A percentile compares a stretch with the other conserved stretches of the same genome.
Evolutionary conservation across 1,139 yeast genomes (phyloP).

Genomic region (Suhomyces wounanorum): DNA sequence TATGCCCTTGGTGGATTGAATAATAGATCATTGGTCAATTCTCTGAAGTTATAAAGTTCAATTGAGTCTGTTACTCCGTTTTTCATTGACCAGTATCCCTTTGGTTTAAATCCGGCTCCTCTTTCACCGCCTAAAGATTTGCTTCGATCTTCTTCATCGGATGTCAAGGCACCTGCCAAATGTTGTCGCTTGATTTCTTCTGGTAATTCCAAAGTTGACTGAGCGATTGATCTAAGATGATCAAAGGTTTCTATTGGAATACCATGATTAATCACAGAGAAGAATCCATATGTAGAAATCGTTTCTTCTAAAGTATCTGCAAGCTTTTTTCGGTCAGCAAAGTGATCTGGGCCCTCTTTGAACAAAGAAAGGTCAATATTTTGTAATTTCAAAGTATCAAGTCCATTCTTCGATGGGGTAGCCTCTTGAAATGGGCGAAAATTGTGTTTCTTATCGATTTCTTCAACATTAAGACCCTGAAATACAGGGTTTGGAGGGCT

Average conservation of each 20-base stretch:
- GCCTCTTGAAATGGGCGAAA: constrained; percentile 38
- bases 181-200: constrained; percentile 41
- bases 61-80: constrained; percentile 45
- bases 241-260: constrained; percentile 29
- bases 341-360: constrained; percentile 36
- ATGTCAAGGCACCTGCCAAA: constrained; percentile 40
- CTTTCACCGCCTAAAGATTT: constrained; percentile 46
- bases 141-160: constrained; percentile 33
- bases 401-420: constrained; percentile 21
- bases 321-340: constrained; percentile 26
- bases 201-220: constrained; percentile 41
- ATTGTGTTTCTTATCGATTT: constrained; percentile 28
- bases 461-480: constrained; percentile 10
- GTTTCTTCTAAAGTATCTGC: constrained; percentile 40
- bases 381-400: constrained; percentile 29
- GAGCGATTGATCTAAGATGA: constrained; percentile 38
- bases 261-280: constrained; percentile 43
- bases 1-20: constrained; percentile 20
- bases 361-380: constrained; percentile 39
- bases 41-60: constrained; percentile 43
- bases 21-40: constrained; percentile 31
- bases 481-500: constrained; percentile 8
- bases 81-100: constrained; percentile 46
- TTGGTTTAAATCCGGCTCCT: constrained; percentile 50
- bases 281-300: constrained; percentile 47